Evolutionary conservation across 305 asterid species (phyloP).

Genomic region (Solanum hybrid): DNA sequence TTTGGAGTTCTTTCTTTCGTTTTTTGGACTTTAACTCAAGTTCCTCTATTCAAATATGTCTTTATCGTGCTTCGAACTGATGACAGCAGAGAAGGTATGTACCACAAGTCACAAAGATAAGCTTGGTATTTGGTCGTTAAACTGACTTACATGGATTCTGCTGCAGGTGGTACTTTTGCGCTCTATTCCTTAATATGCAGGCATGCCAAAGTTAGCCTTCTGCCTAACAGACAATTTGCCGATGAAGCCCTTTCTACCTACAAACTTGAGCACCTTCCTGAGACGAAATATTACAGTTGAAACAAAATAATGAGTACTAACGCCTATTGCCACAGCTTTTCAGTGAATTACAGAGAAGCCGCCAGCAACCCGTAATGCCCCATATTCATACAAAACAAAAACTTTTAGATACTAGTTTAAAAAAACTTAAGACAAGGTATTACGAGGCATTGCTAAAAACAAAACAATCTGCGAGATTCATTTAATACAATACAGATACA

Average conservation of each 20-base stretch:
- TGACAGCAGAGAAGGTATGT: conserved; percentile 83
- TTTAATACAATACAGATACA: background rate
- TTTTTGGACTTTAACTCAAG: conserved; percentile 81
- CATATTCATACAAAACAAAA: background rate
- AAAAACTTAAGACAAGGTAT: background rate
- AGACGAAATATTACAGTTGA: background rate
- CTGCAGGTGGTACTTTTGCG: conserved; percentile 92
- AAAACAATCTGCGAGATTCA: no score
- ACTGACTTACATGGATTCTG: conserved; percentile 10
- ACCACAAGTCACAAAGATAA: background rate
- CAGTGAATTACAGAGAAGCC: background rate
- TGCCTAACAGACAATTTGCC: conserved; percentile 64
- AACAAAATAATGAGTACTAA: background rate
- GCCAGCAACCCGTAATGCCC: background rate
- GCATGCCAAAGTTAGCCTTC: conserved; percentile 91
- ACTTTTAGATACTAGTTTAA: background rate
- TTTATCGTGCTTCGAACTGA: conserved; percentile 85
- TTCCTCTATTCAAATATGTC: conserved; percentile 80
- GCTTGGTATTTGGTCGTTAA: background rate
- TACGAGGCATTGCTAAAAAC: background rate
- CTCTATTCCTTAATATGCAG: conserved; percentile 84
- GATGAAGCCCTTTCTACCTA: conserved; percentile 12
- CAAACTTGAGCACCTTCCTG: background rate
- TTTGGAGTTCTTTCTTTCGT: conserved; percentile 83
- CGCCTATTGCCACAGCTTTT: background rate